Evolutionary conservation across 2,329 filamentous ascomycete genomes (phyloP), one percentile per base, ranked within the genome.

Genomic region (Gnomoniopsis sp.): DNA sequence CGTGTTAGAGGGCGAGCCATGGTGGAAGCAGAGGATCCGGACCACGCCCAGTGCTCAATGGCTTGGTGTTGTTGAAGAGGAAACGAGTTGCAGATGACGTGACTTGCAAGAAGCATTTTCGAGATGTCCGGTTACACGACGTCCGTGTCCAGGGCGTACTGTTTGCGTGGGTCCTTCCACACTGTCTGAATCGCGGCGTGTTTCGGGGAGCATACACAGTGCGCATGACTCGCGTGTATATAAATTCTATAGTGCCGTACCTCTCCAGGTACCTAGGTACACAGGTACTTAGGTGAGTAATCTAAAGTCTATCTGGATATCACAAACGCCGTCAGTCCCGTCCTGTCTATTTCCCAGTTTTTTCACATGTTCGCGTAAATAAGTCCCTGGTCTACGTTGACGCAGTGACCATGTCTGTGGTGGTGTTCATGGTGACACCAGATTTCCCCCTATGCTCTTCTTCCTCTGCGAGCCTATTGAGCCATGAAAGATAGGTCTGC

Each of bases 401-500:
- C 15, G 58, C 30, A 21, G 50, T 19, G 1, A 52, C 36, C 58
- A 46, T 57, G 17, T 53, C 23, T 12, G 44, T 33, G 3, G 53
- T 17, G 49, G 53, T 48, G 56, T 50, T 33, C 49, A 44, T 10
- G 15, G 8, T 57, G 21, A 47, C 57, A 36, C 51, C 56, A n/a
- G 53, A 46, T 38, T 47, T 56, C 2, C 48, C 54, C 30, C 34
- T 48, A 6, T 33, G 75, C 63, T 84, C 81, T 65, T 79, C 76
- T 51, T 77, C 77, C 71, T 91, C 90, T 1, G 90, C 90, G 62
- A 78, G 77, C 67, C 88, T 82, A 67, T 96, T 96, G 68, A 96
- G 73, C 72, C 86, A 89, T 65, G 87, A 90, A 66, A 97, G 69
- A 78, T 96, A 97, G 1, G 91, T 92, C 81, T 96, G 93, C 93